These are phyloP conservation scores for Leucocoprinus sp. DNA, from an alignment of 768 basidiomycete genomes.

Conservation along the genomic window DNA sequence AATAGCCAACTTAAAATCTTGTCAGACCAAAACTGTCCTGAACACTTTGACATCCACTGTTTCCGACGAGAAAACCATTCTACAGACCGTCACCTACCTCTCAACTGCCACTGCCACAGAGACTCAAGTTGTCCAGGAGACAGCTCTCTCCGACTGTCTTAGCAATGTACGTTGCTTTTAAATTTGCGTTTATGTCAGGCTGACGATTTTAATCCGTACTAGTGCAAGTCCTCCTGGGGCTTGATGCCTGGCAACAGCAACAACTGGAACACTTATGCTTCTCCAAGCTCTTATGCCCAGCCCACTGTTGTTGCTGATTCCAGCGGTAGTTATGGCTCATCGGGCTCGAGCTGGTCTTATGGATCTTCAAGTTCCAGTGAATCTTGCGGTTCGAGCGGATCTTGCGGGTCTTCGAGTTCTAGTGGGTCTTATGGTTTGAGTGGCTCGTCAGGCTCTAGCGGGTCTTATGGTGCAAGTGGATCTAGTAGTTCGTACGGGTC, in stretches of 20 bases:
- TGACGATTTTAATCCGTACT: conserved; percentile 12
- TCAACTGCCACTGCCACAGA: conserved; percentile 36
- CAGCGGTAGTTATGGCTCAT: conserved; percentile 17
- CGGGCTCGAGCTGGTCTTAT: conserved; percentile 6
- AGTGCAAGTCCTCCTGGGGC: conserved; percentile 55
- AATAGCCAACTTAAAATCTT: conserved; percentile 5
- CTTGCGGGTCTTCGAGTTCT: conserved; percentile 15
- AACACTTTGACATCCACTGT: conserved; percentile 48
- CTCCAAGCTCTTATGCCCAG: conserved; percentile 11
- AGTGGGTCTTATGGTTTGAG: background rate
- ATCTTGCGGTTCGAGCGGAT: conserved; percentile 17
- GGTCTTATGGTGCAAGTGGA: conserved; percentile 9
- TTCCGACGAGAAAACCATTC: conserved; percentile 37
- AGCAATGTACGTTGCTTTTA: conserved; percentile 27
- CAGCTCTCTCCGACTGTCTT: conserved; percentile 47
- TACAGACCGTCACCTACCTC: conserved; percentile 44
- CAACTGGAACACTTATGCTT: conserved; percentile 37
- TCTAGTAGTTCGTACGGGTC: conserved; percentile 19
- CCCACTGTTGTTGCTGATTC: conserved; percentile 5
- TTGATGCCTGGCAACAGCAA: conserved; percentile 45
- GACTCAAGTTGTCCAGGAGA: conserved; percentile 34
- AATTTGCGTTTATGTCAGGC: conserved; percentile 1
- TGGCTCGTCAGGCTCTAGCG: background rate
- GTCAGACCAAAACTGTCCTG: conserved; percentile 50
- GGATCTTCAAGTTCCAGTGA: conserved; percentile 11